A percentile compares a stretch with the other conserved stretches of the same genome.
phyloP scores from a whole-genome alignment of 768 basidiomycete genomes.

The Cantharellus cinnabarinus region DNA sequence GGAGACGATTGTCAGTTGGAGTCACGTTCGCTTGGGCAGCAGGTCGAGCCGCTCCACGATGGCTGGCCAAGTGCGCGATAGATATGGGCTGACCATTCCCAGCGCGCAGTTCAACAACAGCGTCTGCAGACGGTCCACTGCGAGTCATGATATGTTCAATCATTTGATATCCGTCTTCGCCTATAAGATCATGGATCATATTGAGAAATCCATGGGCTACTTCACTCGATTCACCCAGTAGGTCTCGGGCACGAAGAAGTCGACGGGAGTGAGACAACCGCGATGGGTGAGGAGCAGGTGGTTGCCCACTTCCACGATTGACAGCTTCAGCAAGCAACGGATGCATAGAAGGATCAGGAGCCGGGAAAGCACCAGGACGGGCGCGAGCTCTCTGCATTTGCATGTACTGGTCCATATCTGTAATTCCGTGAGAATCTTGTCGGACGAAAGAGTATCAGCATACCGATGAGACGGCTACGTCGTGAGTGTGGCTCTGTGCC shows the following conservation, averaged over 20 bases:
- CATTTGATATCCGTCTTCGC: slow-evolving; percentile 60
- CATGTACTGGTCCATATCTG: background rate
- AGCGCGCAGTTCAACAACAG: slow-evolving; percentile 2
- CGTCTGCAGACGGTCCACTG: slow-evolving; percentile 18
- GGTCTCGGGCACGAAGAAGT: background rate
- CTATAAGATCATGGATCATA: slow-evolving; percentile 64
- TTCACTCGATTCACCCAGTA: background rate
- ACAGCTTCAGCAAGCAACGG: slow-evolving; percentile 14
- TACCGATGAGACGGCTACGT: too few relatives aligned
- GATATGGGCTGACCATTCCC: slow-evolving; percentile 1
- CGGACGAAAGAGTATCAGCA: too few relatives aligned
- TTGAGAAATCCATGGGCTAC: slow-evolving; percentile 26
- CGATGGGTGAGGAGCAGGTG: background rate
- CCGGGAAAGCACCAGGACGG: background rate
- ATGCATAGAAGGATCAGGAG: background rate
- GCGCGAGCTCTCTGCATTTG: background rate
- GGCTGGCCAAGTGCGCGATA: background rate
- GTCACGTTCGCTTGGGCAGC: background rate
- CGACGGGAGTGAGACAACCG: background rate
- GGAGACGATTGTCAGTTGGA: background rate
- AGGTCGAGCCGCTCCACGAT: slow-evolving; percentile 2
- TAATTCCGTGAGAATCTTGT: background rate
- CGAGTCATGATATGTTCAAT: slow-evolving; percentile 65
- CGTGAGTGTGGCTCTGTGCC: too few relatives aligned
- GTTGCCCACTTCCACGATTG: background rate